A percentile compares a stretch with the other conserved stretches of the same genome.
Conservation (phyloP, 2,329 filamentous ascomycete species). For the Bretziella fagacearum region DNA sequence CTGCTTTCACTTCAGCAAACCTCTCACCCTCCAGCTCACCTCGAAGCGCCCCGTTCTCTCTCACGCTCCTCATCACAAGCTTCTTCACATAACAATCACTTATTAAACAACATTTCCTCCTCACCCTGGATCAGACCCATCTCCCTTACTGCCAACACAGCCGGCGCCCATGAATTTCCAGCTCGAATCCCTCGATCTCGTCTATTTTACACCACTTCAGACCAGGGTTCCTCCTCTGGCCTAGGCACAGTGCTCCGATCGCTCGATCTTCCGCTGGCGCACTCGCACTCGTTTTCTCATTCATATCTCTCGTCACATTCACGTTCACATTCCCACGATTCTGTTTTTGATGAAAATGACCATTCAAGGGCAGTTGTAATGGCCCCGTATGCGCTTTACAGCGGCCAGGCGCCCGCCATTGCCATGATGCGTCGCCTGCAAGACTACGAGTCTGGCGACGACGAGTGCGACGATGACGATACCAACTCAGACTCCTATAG, state of each 20-base stretch:
- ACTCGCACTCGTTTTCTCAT: slow-evolving; percentile 10
- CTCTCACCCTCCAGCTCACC: slow-evolving; percentile 1
- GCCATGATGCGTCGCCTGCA: slow-evolving; percentile 2
- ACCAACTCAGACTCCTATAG: background rate
- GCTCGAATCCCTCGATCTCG: slow-evolving; percentile 15
- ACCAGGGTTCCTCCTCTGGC: slow-evolving; percentile 10
- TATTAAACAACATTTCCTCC: slow-evolving; percentile 5
- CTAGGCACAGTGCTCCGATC: slow-evolving; percentile 10
- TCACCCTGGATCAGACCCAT: slow-evolving; percentile 11
- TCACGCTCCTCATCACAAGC: background rate
- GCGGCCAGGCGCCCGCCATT: slow-evolving; percentile 10
- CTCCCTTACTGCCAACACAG: slow-evolving; percentile 4
- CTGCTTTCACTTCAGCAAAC: slow-evolving; percentile 1
- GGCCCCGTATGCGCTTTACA: slow-evolving; percentile 15
- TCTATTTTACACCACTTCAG: slow-evolving; percentile 13
- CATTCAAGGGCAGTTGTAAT: slow-evolving; percentile 13
- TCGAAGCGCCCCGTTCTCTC: background rate
- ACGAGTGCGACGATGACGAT: slow-evolving; percentile 6
- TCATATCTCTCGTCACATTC: slow-evolving; percentile 10
- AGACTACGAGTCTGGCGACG: slow-evolving; percentile 4
- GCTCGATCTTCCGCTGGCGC: slow-evolving; percentile 11
- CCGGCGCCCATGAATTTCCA: slow-evolving; percentile 10
- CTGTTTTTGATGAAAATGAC: slow-evolving; percentile 14
- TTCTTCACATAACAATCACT: background rate
- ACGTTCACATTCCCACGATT: slow-evolving; percentile 13